phyloP scores from a whole-genome alignment of 2,329 filamentous ascomycete genomes.

The Penicillium vulpinum region DNA sequence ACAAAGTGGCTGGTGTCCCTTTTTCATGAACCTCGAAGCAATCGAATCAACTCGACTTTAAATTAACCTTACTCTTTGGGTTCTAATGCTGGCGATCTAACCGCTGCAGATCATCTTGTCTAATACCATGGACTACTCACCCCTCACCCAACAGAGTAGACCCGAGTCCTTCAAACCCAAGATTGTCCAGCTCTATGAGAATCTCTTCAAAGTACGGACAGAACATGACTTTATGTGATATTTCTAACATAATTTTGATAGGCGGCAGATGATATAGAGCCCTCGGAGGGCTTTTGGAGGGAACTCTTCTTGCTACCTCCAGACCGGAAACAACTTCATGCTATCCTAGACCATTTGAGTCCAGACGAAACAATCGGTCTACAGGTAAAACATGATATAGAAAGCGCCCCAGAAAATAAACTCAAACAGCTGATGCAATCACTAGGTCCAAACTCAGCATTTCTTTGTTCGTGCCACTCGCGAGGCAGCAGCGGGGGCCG shows the following conservation, averaged over 20 bases:
- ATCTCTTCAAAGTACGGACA: conserved; percentile 64
- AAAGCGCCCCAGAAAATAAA: neutral
- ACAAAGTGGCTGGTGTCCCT: conserved; percentile 30
- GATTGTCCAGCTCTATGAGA: conserved; percentile 84
- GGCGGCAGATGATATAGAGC: conserved; percentile 66
- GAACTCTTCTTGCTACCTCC: conserved; percentile 92
- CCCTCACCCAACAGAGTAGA: conserved; percentile 86
- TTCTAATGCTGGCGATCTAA: conserved; percentile 22
- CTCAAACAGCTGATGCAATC: conserved; percentile 16
- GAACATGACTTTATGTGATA: conserved; percentile 2
- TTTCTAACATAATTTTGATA: conserved; percentile 37
- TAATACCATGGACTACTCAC: conserved; percentile 76
- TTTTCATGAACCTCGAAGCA: conserved; percentile 11
- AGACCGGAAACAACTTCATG: conserved; percentile 67
- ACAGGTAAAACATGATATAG: conserved; percentile 53
- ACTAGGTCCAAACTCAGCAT: conserved; percentile 67
- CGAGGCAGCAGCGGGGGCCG: conserved; percentile 62
- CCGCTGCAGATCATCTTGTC: conserved; percentile 19
- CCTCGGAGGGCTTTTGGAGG: conserved; percentile 88
- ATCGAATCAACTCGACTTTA: conserved; percentile 11
- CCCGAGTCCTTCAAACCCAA: conserved; percentile 93
- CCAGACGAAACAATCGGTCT: conserved; percentile 74
- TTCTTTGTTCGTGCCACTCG: conserved; percentile 73
- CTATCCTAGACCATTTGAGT: conserved; percentile 67
- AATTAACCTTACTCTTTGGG: conserved; percentile 2